Percentiles rank a stretch among this genome's conserved stretches.
Conservation (phyloP, 352 stramenopile genomes). For the Peronospora destructor region DNA sequence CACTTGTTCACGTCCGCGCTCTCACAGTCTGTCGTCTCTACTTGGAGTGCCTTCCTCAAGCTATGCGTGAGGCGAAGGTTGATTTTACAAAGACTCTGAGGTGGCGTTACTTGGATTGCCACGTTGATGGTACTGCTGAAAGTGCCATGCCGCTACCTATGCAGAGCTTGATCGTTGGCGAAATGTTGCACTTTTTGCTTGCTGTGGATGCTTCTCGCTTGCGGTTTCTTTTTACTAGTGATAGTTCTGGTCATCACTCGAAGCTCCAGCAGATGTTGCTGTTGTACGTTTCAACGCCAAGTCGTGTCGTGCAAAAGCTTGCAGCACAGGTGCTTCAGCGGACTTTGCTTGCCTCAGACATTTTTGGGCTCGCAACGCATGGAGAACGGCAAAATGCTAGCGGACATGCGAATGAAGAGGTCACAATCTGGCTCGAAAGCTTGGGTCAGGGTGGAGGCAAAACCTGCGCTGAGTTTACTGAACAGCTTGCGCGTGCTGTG, state of each 20-base stretch:
- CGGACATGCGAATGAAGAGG: slow-evolving; percentile 41
- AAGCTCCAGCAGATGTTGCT: slow-evolving; percentile 67
- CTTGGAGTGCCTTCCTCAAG: slow-evolving; percentile 57
- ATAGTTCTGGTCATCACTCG: slow-evolving; percentile 20
- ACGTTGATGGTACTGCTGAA: not conserved
- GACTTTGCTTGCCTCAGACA: slow-evolving; percentile 42
- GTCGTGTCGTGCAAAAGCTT: slow-evolving; percentile 33
- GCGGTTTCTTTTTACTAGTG: slow-evolving; percentile 38
- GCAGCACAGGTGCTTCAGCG: slow-evolving; percentile 44
- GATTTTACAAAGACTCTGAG: slow-evolving; percentile 79
- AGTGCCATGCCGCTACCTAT: slow-evolving; percentile 22
- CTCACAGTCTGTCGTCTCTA: slow-evolving; percentile 75
- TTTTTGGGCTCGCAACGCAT: slow-evolving; percentile 41
- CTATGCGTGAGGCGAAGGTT: slow-evolving; percentile 77
- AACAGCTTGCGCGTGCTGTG: slow-evolving; percentile 38
- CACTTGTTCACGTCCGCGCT: slow-evolving; percentile 66
- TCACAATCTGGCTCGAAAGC: slow-evolving; percentile 60
- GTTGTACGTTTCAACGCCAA: slow-evolving; percentile 42
- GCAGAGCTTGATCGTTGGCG: slow-evolving; percentile 50
- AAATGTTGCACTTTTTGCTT: slow-evolving; percentile 65
- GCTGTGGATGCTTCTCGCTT: slow-evolving; percentile 52
- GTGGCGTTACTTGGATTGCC: slow-evolving; percentile 43
- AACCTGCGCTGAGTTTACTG: slow-evolving; percentile 38
- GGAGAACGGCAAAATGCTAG: not conserved
- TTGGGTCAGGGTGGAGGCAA: slow-evolving; percentile 30